phyloP scores from a whole-genome alignment of 2,329 filamentous ascomycete species.

The Neofusicoccum kwambonambiense region DNA sequence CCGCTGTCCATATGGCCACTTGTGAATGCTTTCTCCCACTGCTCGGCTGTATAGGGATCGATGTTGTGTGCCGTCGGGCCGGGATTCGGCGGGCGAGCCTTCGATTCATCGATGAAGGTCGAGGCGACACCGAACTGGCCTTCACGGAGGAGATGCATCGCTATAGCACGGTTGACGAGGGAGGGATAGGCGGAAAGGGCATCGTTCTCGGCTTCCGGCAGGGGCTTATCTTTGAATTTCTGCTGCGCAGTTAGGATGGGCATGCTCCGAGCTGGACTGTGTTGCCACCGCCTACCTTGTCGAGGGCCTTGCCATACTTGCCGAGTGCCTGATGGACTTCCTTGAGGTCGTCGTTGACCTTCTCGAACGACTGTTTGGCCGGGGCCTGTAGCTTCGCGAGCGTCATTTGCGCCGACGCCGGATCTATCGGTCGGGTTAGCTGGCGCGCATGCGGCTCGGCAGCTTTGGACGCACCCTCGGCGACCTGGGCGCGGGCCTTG shows the following conservation, averaged over 20 bases:
- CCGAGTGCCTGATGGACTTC: constrained; percentile 79
- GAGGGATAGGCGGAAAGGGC: constrained; percentile 71
- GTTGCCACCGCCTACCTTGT: constrained; percentile 59
- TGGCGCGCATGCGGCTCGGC: constrained; percentile 25
- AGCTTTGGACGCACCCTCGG: constrained; percentile 49
- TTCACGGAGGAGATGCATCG: constrained; percentile 93
- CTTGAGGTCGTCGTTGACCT: constrained; percentile 76
- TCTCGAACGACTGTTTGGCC: constrained; percentile 76
- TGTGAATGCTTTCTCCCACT: constrained; percentile 49
- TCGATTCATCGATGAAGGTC: constrained; percentile 76
- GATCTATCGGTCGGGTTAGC: constrained; percentile 50
- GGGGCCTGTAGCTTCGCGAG: constrained; percentile 85
- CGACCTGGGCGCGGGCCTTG: constrained; percentile 70
- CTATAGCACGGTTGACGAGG: constrained; percentile 88
- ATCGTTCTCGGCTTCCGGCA: constrained; percentile 77
- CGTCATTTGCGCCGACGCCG: constrained; percentile 68
- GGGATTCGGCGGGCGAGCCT: constrained; percentile 44
- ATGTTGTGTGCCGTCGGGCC: constrained; percentile 37
- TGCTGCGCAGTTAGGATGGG: constrained; percentile 29
- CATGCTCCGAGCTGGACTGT: neutral
- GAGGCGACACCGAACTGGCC: constrained; percentile 87
- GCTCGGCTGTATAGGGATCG: constrained; percentile 34
- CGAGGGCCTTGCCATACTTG: constrained; percentile 80
- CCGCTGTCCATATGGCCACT: constrained; percentile 48
- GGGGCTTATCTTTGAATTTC: constrained; percentile 62